Conservation (phyloP, 2,329 filamentous ascomycete genomes). For the Alternaria sp. region DNA sequence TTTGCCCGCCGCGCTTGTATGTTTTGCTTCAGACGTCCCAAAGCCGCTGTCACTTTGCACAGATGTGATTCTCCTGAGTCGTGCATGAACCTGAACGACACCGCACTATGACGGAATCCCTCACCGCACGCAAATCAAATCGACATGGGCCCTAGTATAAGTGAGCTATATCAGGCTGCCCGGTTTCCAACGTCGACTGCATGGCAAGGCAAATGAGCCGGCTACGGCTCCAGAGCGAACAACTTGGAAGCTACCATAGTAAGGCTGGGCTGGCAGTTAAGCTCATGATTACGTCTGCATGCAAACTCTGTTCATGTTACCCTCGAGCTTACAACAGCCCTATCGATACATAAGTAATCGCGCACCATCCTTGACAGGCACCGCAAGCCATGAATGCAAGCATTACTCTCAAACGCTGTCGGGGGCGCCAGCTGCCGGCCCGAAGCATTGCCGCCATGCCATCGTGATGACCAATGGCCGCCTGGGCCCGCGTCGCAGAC, state of each 20-base stretch:
- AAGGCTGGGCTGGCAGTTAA: conserved; percentile 8
- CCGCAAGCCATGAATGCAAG: not conserved
- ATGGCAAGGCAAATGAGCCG: conserved; percentile 14
- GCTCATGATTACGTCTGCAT: conserved; percentile 19
- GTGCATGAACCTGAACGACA: conserved; percentile 25
- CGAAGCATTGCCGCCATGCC: not conserved
- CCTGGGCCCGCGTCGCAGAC: not conserved
- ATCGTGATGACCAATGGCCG: not conserved
- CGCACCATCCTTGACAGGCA: conserved; percentile 1
- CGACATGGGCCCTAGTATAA: conserved; percentile 19
- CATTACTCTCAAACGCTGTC: not conserved
- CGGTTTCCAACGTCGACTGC: conserved; percentile 31
- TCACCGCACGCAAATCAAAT: conserved; percentile 12
- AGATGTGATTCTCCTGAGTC: conserved; percentile 25
- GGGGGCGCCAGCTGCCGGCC: not conserved
- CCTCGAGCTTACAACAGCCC: not conserved
- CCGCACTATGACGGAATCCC: conserved; percentile 30
- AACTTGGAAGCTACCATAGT: conserved; percentile 4
- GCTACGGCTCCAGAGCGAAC: conserved; percentile 28
- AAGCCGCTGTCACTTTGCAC: conserved; percentile 2
- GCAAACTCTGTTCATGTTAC: conserved; percentile 14
- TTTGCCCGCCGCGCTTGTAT: not conserved
- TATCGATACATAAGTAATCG: not conserved
- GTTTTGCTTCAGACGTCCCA: not conserved
- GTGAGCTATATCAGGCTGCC: conserved; percentile 33